Percentiles rank a stretch among this genome's conserved stretches.
phyloP scores from a whole-genome alignment of 768 basidiomycete species.

The Tricholomella constricta region DNA sequence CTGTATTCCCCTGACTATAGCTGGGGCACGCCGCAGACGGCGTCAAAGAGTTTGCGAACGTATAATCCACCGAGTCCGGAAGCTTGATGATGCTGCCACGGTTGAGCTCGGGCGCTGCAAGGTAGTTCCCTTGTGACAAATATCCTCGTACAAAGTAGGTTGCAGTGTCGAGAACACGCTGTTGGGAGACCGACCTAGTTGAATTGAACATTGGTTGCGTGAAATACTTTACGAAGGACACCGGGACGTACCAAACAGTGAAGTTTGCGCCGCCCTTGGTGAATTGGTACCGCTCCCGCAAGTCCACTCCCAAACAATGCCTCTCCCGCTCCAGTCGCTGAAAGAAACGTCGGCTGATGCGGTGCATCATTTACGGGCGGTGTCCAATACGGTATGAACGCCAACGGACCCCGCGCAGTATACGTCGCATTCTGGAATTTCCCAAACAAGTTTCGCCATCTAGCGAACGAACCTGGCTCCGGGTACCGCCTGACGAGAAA shows the following conservation, averaged over 20 bases:
- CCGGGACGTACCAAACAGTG: slow-evolving; percentile 43
- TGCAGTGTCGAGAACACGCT: slow-evolving; percentile 44
- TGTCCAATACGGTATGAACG: slow-evolving; percentile 42
- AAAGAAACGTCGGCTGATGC: slow-evolving; percentile 41
- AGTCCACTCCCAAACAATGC: slow-evolving; percentile 42
- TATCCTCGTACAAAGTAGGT: slow-evolving; percentile 42
- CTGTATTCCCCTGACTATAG: slow-evolving; percentile 33
- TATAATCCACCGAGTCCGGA: slow-evolving; percentile 42
- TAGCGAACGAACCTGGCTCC: slow-evolving; percentile 40
- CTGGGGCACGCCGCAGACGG: slow-evolving; percentile 40
- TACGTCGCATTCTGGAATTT: slow-evolving; percentile 45
- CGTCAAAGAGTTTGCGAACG: slow-evolving; percentile 45
- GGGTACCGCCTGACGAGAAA: slow-evolving; percentile 38
- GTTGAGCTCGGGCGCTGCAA: slow-evolving; percentile 28
- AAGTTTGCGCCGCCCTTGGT: slow-evolving; percentile 42
- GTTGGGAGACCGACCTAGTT: slow-evolving; percentile 41
- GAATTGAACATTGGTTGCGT: not conserved
- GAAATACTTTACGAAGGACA: not conserved
- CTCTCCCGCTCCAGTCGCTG: slow-evolving; percentile 40
- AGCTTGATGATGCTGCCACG: slow-evolving; percentile 36
- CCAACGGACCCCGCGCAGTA: slow-evolving; percentile 37
- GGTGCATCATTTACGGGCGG: slow-evolving; percentile 40
- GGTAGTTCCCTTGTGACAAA: slow-evolving; percentile 43
- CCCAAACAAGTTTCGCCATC: slow-evolving; percentile 38
- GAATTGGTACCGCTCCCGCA: slow-evolving; percentile 41